Evolutionary conservation across 257 asterid species (phyloP).

Genomic region (Scutellaria barbata): DNA sequence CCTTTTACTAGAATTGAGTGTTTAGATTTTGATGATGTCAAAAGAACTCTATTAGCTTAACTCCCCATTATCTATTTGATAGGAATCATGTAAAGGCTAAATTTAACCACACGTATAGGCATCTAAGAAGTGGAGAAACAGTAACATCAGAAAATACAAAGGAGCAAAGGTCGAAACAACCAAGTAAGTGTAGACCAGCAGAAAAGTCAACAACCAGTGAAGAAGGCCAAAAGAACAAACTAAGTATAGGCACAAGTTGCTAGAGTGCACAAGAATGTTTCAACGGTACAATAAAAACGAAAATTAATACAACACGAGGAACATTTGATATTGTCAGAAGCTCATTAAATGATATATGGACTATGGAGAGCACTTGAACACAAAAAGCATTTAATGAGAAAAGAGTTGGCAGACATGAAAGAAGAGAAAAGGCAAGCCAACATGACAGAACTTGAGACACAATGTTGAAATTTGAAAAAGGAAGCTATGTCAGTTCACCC

Average conservation of each 20-base stretch:
- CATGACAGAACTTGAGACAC: neutral
- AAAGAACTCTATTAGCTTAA: neutral
- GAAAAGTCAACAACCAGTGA: too few species aligned
- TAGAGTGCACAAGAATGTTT: neutral
- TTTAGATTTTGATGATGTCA: neutral
- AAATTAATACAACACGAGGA: neutral
- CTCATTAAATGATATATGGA: neutral
- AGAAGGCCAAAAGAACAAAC: neutral
- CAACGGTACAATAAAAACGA: neutral
- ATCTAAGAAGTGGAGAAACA: neutral
- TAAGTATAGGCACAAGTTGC: conserved; percentile 1
- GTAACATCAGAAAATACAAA: too few species aligned
- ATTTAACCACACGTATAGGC: neutral
- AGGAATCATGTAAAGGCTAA: neutral
- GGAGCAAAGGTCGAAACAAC: neutral
- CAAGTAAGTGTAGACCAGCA: neutral
- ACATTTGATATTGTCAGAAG: neutral
- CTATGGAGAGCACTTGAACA: too few species aligned
- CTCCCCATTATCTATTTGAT: too few species aligned
- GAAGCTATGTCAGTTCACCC: too few species aligned
- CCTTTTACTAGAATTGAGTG: neutral
- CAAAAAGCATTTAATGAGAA: too few species aligned
- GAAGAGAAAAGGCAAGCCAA: neutral
- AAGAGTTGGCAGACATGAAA: too few species aligned
- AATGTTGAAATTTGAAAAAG: neutral